Evolutionary conservation across 2,329 filamentous ascomycete genomes (phyloP).

Genomic region (Neofusicoccum parvum): DNA sequence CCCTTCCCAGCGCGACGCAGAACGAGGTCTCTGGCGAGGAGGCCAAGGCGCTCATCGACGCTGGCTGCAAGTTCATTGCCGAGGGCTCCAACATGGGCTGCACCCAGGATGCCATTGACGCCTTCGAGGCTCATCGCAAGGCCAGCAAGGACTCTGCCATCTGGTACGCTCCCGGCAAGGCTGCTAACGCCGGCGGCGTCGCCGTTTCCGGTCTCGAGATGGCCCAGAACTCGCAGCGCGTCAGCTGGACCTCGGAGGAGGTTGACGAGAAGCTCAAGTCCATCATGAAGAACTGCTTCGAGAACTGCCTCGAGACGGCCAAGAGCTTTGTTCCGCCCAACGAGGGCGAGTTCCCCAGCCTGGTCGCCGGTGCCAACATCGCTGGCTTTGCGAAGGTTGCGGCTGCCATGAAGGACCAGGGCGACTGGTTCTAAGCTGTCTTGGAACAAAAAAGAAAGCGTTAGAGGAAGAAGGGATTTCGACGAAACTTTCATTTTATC

Average conservation of each 20-base stretch:
- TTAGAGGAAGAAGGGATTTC: neutral
- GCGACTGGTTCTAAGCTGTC: slow-evolving; percentile 76
- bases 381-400: slow-evolving; percentile 97
- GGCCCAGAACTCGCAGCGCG: slow-evolving; percentile 92
- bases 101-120: slow-evolving; percentile 90
- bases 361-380: slow-evolving; percentile 95
- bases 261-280: slow-evolving; percentile 87
- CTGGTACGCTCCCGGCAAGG: slow-evolving; percentile 96
- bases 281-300: slow-evolving; percentile 95
- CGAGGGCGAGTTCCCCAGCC: slow-evolving; percentile 82
- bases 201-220: slow-evolving; percentile 98
- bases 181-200: slow-evolving; percentile 95
- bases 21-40: slow-evolving; percentile 96
- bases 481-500: slow-evolving; percentile 3
- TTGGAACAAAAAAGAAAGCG: neutral
- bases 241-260: slow-evolving; percentile 85
- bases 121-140: slow-evolving; percentile 79
- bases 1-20: slow-evolving; percentile 91
- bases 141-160: slow-evolving; percentile 70
- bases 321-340: slow-evolving; percentile 79
- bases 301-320: slow-evolving; percentile 84
- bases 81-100: slow-evolving; percentile 99
- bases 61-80: slow-evolving; percentile 81
- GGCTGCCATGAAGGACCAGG: slow-evolving; percentile 91
- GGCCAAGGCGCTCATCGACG: slow-evolving; percentile 76